Base-by-base conservation (phyloP, 2,329 filamentous ascomycete species). In the Aureobasidium sp. region DNA sequence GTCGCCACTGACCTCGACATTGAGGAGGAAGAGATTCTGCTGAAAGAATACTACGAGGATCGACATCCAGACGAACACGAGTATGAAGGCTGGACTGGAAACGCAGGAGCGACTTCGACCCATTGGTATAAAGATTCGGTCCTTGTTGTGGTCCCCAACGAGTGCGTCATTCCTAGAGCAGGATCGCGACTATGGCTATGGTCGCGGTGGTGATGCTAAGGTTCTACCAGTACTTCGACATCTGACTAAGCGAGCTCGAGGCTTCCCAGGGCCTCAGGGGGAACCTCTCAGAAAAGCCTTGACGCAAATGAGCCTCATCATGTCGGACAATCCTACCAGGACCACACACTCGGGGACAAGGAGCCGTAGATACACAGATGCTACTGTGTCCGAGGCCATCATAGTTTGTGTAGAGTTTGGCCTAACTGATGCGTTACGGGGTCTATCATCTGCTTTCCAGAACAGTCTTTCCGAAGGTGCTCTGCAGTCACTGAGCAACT, bases 121-220 rank as follows among this genome's bases (percentile, higher is more conserved):
- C 66, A 65, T 46, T 67, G 66, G 54, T 72, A 72, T 60, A 65
- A 65, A 43, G 62, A 70, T 47, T 65, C 68, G 10, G 69, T 71
- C 9, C 51, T 55, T 3, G 8, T 55, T 21, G 6, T 55, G 13
- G 38, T 55, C 10, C 51, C 51, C 4, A 55, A 55, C 11, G 51
- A 55, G 8, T 19, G 6, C 7, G 43, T 55, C n/a, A 35, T 42
- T 42, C 19, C 1, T 33, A 19, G 13, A 10, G 19, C 23, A 21
- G 15, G 9, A n/a, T 31, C 29, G 23, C 5, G 31, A 29, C 7
- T 19, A 13, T 11, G 33, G 33, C 8, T 43, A 55, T 31, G n/a
- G 23, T n/a, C 17, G 13, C 9, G 17, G 31, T 27, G 9, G n/a
- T 6, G 29, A 55, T 17, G 9, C 25, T 2, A 25, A 55, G 21